phyloP scores from a whole-genome alignment of 768 basidiomycete genomes.

The Pleurotus citrinopileatus region DNA sequence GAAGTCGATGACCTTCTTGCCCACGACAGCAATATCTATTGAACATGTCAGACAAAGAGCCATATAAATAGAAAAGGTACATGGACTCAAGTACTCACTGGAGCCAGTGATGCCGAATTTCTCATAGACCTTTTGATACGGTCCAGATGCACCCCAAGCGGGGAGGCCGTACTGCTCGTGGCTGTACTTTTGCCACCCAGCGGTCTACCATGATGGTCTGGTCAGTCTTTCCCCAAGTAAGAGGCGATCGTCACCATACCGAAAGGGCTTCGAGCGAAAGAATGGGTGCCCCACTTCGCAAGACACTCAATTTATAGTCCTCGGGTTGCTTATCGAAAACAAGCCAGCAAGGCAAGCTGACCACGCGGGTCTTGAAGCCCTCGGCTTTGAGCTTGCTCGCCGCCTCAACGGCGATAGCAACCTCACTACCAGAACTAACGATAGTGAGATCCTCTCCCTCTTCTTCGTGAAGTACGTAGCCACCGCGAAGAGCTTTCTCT shows the following conservation, averaged over 20 bases:
- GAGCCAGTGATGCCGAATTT: constrained; percentile 82
- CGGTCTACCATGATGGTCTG: constrained; percentile 38
- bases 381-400: constrained; percentile 73
- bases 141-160: constrained; percentile 87
- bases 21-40: constrained; percentile 71
- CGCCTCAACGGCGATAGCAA: constrained; percentile 83
- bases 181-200: constrained; percentile 87
- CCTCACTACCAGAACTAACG: constrained; percentile 88
- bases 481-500: constrained; percentile 80
- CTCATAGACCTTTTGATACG: constrained; percentile 88
- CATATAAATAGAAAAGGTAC: neutral
- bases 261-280: constrained; percentile 84
- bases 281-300: constrained; percentile 88
- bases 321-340: constrained; percentile 80
- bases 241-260: constrained; percentile 21
- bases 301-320: constrained; percentile 79
- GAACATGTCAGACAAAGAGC: constrained; percentile 2
- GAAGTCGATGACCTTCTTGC: constrained; percentile 84
- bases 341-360: constrained; percentile 88
- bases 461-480: constrained; percentile 86
- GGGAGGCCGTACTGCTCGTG: constrained; percentile 83
- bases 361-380: constrained; percentile 80
- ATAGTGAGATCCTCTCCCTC: constrained; percentile 82
- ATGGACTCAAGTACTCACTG: constrained; percentile 41
- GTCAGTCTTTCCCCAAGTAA: constrained; percentile 10